phyloP scores from a whole-genome alignment of 169 alveolate species.

The Pseudocohnilembus persalinus region DNA sequence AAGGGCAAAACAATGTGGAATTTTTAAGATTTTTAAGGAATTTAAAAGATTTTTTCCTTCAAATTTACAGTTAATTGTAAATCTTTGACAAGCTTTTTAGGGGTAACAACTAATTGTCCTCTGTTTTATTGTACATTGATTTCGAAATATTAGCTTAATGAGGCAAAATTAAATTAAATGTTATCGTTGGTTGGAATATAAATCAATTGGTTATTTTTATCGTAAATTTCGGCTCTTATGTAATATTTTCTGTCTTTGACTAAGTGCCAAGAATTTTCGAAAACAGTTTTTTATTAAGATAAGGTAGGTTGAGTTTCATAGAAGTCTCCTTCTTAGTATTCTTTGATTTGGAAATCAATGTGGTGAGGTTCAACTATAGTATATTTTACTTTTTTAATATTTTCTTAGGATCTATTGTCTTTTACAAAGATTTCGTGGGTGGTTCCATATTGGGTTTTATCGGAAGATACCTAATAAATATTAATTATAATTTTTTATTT shows the following conservation, averaged over 20 bases:
- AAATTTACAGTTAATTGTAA: background rate
- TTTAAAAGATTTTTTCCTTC: background rate
- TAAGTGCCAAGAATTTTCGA: slow-evolving; percentile 1
- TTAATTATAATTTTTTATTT: too few relatives aligned
- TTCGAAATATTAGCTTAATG: background rate
- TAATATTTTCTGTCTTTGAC: slow-evolving; percentile 18
- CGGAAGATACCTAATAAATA: too few relatives aligned
- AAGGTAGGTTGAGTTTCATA: slow-evolving; percentile 1
- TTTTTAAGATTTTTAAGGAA: too few relatives aligned
- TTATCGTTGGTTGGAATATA: background rate
- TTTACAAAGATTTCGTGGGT: too few relatives aligned
- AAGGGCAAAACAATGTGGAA: slow-evolving; percentile 12
- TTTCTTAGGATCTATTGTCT: background rate
- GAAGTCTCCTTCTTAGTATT: slow-evolving; percentile 1
- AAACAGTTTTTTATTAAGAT: background rate
- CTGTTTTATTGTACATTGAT: background rate
- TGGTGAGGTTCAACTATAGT: slow-evolving; percentile 22
- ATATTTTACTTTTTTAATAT: background rate
- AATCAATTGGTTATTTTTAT: background rate
- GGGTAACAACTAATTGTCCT: background rate
- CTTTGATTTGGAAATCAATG: slow-evolving; percentile 3
- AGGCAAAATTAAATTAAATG: background rate
- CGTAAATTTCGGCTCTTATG: slow-evolving; percentile 10
- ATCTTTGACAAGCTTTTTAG: background rate
- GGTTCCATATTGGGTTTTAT: too few relatives aligned